phyloP scores from a whole-genome alignment of 345 rosid species.

The Brassica napus region Da-Ae NC_063445.1:4518001-4518500 shows the following conservation, averaged over 20 bases:
- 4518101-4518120: too few species aligned
- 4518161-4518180: conserved; percentile 47
- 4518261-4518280: conserved; percentile 48
- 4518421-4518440: conserved; percentile 78
- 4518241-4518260: conserved; percentile 32
- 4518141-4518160: conserved; percentile 50
- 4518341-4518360: background rate
- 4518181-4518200: conserved; percentile 45
- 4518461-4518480: conserved; percentile 15
- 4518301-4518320: conserved; percentile 32
- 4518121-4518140: conserved; percentile 13
- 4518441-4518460: conserved; percentile 57
- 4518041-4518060: conserved; percentile 11
- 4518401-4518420: conserved; percentile 53
- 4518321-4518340: background rate
- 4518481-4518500: background rate
- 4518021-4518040: background rate
- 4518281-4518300: conserved; percentile 50
- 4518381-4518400: conserved; percentile 42
- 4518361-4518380: background rate
- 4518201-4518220: conserved; percentile 27
- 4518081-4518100: conserved; percentile 27
- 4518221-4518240: conserved; percentile 48
- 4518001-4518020: background rate
- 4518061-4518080: background rate